phyloP scores from a whole-genome alignment of 768 basidiomycete genomes.

The Suillus subalutaceus region DNA sequence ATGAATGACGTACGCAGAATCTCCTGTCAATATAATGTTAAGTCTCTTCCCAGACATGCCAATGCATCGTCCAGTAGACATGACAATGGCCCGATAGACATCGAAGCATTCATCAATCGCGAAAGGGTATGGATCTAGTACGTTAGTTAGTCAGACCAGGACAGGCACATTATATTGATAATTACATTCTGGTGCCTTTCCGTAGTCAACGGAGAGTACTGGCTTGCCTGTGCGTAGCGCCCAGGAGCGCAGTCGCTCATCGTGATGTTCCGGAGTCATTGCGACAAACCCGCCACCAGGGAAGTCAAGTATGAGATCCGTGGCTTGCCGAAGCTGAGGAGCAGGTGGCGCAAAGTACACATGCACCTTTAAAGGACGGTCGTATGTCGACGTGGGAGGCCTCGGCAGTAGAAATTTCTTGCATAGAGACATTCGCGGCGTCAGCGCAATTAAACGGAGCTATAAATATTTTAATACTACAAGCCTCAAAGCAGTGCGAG shows the following conservation, averaged over 20 bases:
- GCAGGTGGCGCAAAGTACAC: conserved; percentile 81
- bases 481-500: conserved; percentile 12
- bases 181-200: conserved; percentile 95
- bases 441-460: conserved; percentile 62
- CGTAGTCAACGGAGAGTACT: conserved; percentile 88
- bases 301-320: conserved; percentile 87
- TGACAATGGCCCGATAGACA: conserved; percentile 77
- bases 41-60: conserved; percentile 88
- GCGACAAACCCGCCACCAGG: conserved; percentile 98
- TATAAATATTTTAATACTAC: conserved; percentile 29
- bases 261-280: conserved; percentile 96
- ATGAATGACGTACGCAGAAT: conserved; percentile 84
- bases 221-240: conserved; percentile 76
- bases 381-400: conserved; percentile 73
- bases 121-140: conserved; percentile 92
- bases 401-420: conserved; percentile 84
- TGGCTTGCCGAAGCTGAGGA: conserved; percentile 60
- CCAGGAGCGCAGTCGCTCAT: conserved; percentile 90
- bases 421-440: conserved; percentile 64
- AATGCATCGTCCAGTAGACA: conserved; percentile 76
- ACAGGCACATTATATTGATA: conserved; percentile 12
- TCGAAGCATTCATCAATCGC: conserved; percentile 96
- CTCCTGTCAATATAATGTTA: conserved; percentile 81
- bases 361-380: conserved; percentile 80
- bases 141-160: conserved; percentile 9